phyloP scores from a whole-genome alignment of 1,139 yeast species.

The Candida tropicalis region DNA sequence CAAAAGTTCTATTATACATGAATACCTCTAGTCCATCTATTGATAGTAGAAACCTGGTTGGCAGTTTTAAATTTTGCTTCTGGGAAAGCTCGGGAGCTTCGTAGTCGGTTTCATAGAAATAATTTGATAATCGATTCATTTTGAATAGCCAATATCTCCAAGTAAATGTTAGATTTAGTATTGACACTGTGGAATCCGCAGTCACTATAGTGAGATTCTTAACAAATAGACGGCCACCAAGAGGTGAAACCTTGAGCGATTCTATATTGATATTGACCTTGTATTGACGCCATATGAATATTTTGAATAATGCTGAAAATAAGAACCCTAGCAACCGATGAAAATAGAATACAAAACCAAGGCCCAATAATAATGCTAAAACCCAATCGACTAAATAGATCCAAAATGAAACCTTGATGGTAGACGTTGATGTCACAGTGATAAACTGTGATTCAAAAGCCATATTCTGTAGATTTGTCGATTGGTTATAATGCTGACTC shows the following conservation, averaged over 20 bases:
- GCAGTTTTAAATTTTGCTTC: conserved; percentile 48
- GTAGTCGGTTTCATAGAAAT: conserved; percentile 27
- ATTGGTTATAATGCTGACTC: too few relatives aligned
- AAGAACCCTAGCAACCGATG: conserved; percentile 71
- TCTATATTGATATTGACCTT: conserved; percentile 66
- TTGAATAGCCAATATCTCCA: conserved; percentile 88
- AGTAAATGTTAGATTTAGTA: conserved; percentile 71
- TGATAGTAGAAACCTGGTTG: conserved; percentile 60
- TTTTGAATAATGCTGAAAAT: conserved; percentile 52
- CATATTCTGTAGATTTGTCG: conserved; percentile 17
- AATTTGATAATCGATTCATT: conserved; percentile 51
- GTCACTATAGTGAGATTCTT: conserved; percentile 74
- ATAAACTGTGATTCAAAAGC: conserved; percentile 29
- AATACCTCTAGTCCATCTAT: conserved; percentile 83
- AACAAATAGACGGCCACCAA: conserved; percentile 82
- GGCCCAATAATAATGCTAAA: conserved; percentile 59
- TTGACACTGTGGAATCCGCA: conserved; percentile 67
- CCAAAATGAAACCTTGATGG: conserved; percentile 59
- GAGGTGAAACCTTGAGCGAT: conserved; percentile 69
- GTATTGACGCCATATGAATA: conserved; percentile 64
- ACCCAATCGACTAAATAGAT: conserved; percentile 85
- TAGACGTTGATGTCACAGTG: conserved; percentile 20
- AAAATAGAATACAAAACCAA: conserved; percentile 74
- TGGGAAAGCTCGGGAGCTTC: conserved; percentile 20
- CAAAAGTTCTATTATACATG: conserved; percentile 73